Evolutionary conservation across 2,329 filamentous ascomycete species (phyloP), one percentile per base, ranked within the genome.

Genomic region (Fusarium zealandicum): DNA sequence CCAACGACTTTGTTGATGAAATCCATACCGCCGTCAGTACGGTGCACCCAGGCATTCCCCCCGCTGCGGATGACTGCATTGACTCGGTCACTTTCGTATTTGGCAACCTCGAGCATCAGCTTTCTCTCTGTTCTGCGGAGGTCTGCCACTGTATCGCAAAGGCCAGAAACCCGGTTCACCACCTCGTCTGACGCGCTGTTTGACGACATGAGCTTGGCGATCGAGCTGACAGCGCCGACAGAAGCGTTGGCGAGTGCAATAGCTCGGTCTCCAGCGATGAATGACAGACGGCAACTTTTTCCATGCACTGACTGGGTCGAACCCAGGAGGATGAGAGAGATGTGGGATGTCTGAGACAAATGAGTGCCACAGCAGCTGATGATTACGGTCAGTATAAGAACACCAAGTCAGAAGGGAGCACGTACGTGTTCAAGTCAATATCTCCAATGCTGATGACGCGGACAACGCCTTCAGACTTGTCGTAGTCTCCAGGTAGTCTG

Each of bases 281-380:
- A 72, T 4, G 64, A 71, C 1, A 72, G 47, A 1, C 70, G 69
- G 2, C 61, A 70, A 40, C 71, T 71, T n/a, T 67, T 72, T 0
- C 68, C 67, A 4, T 71, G 70, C 1, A 72, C 66, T 1, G 66
- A 59, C 10, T 72, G 68, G 1, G 63, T 68, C 8, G 63, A 58
- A 2, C 68, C 67, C 3, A 72, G 49, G 0, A 72, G 50, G 12
- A 72, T 60, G 11, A 72, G 69, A 1, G 61, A 59, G 6, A 72
- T 63, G 37, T 72, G 70, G 0, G 70, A 72, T 2, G 70, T 72
- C 33, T 71, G 68, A 0, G 63, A 57, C 0, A 72, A 57, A 13
- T 72, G 70, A 4, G 70, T 72, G 4, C 70, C 70, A 4, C 70
- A 72, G 38, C 70, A 72, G 9, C 70, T 70, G 12, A 6, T 13